Conservation (phyloP, 2,329 filamentous ascomycete genomes). For the Fusarium graminum region DNA sequence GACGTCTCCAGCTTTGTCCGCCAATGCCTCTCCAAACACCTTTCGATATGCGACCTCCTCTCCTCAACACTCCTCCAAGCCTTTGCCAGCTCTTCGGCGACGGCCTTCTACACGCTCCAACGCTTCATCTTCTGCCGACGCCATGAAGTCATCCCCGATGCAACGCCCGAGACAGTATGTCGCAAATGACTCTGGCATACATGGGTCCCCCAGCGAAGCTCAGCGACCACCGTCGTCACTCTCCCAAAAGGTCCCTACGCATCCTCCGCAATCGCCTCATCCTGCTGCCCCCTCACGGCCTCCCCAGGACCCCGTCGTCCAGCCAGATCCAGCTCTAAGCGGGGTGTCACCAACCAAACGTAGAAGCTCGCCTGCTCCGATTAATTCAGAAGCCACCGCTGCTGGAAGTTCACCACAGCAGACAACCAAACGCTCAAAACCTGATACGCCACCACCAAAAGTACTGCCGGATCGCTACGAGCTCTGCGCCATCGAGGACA, state of each 20-base stretch:
- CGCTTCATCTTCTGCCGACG: slow-evolving; percentile 38
- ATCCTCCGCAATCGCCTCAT: slow-evolving; percentile 41
- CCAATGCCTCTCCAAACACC: slow-evolving; percentile 66
- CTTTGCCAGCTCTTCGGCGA: slow-evolving; percentile 46
- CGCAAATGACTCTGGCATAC: slow-evolving; percentile 43
- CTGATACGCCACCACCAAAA: slow-evolving; percentile 66
- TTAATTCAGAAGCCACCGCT: slow-evolving; percentile 50
- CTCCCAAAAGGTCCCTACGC: slow-evolving; percentile 42
- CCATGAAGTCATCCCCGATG: slow-evolving; percentile 49
- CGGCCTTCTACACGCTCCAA: slow-evolving; percentile 46
- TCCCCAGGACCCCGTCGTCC: slow-evolving; percentile 30
- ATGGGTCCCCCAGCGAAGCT: slow-evolving; percentile 39
- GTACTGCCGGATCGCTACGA: slow-evolving; percentile 82
- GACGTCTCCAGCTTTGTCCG: slow-evolving; percentile 66
- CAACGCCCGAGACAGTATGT: slow-evolving; percentile 44
- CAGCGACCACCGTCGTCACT: slow-evolving; percentile 38
- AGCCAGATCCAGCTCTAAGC: slow-evolving; percentile 33
- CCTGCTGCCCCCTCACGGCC: slow-evolving; percentile 33
- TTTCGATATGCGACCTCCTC: slow-evolving; percentile 55
- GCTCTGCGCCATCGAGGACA: slow-evolving; percentile 82
- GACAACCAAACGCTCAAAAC: slow-evolving; percentile 66
- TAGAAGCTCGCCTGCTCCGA: slow-evolving; percentile 47
- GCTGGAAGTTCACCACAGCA: slow-evolving; percentile 46
- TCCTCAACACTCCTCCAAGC: slow-evolving; percentile 47
- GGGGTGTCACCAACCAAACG: slow-evolving; percentile 54